Percentiles rank a stretch among this genome's conserved stretches.
Conservation (phyloP, 1,284 basidiomycete species). For the Austropuccinia psidii region DNA sequence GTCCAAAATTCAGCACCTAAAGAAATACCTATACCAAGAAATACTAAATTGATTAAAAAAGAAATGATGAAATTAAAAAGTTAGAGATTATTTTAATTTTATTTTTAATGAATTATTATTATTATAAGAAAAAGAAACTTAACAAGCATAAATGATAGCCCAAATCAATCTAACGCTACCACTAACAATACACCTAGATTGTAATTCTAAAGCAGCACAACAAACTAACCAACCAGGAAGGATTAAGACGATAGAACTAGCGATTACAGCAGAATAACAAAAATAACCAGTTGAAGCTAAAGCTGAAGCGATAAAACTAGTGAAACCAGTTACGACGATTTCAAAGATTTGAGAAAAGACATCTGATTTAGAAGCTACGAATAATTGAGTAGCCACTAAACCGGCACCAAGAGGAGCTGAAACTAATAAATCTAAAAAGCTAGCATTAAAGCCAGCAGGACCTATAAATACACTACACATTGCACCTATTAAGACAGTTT, state of each 20-base stretch:
- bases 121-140: neutral
- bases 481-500: slow-evolving; percentile 67
- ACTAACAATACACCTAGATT: slow-evolving; percentile 56
- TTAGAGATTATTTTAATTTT: too few species aligned
- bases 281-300: slow-evolving; percentile 63
- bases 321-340: slow-evolving; percentile 71
- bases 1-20: slow-evolving; percentile 41
- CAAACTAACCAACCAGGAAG: slow-evolving; percentile 64
- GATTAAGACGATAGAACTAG: slow-evolving; percentile 75
- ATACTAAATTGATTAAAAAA: neutral
- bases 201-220: slow-evolving; percentile 68
- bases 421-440: slow-evolving; percentile 69
- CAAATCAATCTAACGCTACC: slow-evolving; percentile 80
- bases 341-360: slow-evolving; percentile 80
- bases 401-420: slow-evolving; percentile 72
- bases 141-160: slow-evolving; percentile 59
- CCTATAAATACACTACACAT: slow-evolving; percentile 70
- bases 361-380: slow-evolving; percentile 64
- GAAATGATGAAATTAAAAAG: neutral
- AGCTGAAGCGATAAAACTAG: slow-evolving; percentile 68
- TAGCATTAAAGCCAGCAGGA: slow-evolving; percentile 61
- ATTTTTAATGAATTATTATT: too few species aligned
- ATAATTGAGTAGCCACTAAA: slow-evolving; percentile 65
- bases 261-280: slow-evolving; percentile 79
- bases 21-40: slow-evolving; percentile 43